Evolutionary conservation across 1,284 basidiomycete genomes (phyloP).

Genomic region (Coriolopsis trogii): DNA sequence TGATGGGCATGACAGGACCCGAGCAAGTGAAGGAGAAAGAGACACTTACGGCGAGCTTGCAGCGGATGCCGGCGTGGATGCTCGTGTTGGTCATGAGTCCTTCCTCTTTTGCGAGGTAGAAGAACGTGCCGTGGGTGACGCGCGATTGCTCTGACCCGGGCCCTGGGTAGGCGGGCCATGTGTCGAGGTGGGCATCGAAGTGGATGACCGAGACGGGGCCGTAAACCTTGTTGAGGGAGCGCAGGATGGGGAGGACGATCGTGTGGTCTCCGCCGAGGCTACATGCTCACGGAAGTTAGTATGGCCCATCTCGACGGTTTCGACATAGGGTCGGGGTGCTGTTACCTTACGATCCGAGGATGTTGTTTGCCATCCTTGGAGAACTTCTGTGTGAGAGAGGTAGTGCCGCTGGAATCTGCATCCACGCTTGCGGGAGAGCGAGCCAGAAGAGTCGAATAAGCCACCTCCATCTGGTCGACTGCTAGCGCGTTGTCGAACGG

Average conservation of each 20-base stretch:
- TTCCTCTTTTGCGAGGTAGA: slow-evolving; percentile 72
- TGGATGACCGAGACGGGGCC: slow-evolving; percentile 81
- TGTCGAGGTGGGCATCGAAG: slow-evolving; percentile 79
- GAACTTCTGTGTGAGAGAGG: slow-evolving; percentile 30
- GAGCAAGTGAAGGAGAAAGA: neutral
- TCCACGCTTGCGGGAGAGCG: slow-evolving; percentile 50
- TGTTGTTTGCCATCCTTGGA: slow-evolving; percentile 59
- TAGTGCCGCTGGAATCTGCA: slow-evolving; percentile 13
- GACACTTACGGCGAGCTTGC: slow-evolving; percentile 60
- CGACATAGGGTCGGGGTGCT: too few relatives aligned
- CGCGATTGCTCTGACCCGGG: slow-evolving; percentile 59
- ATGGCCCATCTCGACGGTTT: too few relatives aligned
- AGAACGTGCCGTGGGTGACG: slow-evolving; percentile 79
- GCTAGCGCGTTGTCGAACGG: slow-evolving; percentile 79
- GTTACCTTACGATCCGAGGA: slow-evolving; percentile 70
- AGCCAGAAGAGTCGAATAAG: slow-evolving; percentile 69
- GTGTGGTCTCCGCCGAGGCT: slow-evolving; percentile 83
- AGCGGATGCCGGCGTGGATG: slow-evolving; percentile 79
- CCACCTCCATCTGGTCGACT: slow-evolving; percentile 78
- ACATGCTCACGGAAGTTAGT: too few relatives aligned
- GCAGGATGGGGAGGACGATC: slow-evolving; percentile 76
- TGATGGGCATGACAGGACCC: neutral
- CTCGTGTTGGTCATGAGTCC: slow-evolving; percentile 72
- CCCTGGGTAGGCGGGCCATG: slow-evolving; percentile 63
- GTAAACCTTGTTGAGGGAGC: slow-evolving; percentile 71